phyloP scores from a whole-genome alignment of 2,329 filamentous ascomycete genomes.

The Leptographium wingfieldii region DNA sequence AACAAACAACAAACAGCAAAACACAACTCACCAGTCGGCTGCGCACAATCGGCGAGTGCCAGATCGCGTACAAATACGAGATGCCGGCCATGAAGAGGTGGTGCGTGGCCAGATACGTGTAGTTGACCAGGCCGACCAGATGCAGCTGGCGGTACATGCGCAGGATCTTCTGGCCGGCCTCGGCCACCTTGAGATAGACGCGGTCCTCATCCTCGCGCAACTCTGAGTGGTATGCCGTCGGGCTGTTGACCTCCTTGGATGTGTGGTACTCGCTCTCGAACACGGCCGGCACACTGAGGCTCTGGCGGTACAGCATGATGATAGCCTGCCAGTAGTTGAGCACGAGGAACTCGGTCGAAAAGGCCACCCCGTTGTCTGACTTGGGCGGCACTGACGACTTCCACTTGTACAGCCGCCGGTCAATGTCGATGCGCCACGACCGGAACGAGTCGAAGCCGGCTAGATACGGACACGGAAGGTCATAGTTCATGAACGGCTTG shows the following conservation, averaged over 20 bases:
- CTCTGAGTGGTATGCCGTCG: constrained; percentile 49
- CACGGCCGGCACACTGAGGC: constrained; percentile 70
- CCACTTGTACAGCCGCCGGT: constrained; percentile 73
- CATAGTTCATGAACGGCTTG: constrained; percentile 65
- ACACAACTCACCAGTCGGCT: constrained; percentile 59
- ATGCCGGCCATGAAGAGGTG: constrained; percentile 96
- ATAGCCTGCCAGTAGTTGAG: constrained; percentile 97
- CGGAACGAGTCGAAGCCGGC: constrained; percentile 74
- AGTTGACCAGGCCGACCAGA: constrained; percentile 79
- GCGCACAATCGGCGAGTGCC: constrained; percentile 84
- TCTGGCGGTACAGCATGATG: constrained; percentile 90
- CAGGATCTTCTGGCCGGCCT: constrained; percentile 85
- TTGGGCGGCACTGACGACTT: constrained; percentile 69
- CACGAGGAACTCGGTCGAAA: constrained; percentile 80
- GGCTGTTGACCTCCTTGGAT: constrained; percentile 50
- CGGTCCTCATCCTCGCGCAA: constrained; percentile 72
- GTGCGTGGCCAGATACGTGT: constrained; percentile 90
- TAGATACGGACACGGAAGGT: constrained; percentile 74
- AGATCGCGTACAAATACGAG: constrained; percentile 92
- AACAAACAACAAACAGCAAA: neutral
- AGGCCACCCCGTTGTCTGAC: constrained; percentile 71
- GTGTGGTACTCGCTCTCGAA: constrained; percentile 68
- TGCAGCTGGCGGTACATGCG: constrained; percentile 85
- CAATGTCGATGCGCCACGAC: constrained; percentile 79
- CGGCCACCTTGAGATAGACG: constrained; percentile 87